These are phyloP conservation scores for Phycomyces nitens DNA, from an alignment of 192 early-diverging fungal genomes.

Conservation along the genomic window DNA sequence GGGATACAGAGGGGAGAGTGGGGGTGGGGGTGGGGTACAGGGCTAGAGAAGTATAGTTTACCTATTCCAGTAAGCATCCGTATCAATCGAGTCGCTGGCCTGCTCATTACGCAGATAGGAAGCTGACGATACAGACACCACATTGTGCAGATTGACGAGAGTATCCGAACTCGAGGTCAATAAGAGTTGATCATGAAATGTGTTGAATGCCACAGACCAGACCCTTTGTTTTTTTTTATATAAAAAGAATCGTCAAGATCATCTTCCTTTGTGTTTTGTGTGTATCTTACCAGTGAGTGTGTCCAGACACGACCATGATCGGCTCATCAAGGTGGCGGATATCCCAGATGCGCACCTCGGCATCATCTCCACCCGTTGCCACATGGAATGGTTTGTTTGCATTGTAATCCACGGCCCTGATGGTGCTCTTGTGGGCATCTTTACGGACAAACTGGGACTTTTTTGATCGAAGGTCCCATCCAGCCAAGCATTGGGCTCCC, in stretches of 20 bases:
- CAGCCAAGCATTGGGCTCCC: slow-evolving; percentile 54
- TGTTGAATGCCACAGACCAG: slow-evolving; percentile 81
- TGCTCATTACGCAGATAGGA: slow-evolving; percentile 38
- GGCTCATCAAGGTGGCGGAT: slow-evolving; percentile 50
- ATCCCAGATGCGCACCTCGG: slow-evolving; percentile 88
- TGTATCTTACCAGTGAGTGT: slow-evolving; percentile 75
- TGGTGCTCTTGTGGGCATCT: slow-evolving; percentile 69
- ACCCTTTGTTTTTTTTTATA: slow-evolving; percentile 61
- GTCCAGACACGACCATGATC: slow-evolving; percentile 68
- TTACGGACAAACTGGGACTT: slow-evolving; percentile 40
- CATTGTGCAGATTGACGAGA: slow-evolving; percentile 82
- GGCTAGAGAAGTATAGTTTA: not conserved
- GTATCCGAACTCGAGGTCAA: slow-evolving; percentile 84
- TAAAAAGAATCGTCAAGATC: too few species aligned
- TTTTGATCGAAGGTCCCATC: slow-evolving; percentile 65
- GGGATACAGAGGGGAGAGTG: not conserved
- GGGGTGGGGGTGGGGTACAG: not conserved
- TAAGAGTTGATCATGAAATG: slow-evolving; percentile 89
- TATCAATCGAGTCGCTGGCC: slow-evolving; percentile 17
- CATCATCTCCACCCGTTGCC: slow-evolving; percentile 86
- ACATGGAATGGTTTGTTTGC: slow-evolving; percentile 82
- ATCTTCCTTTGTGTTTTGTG: too few species aligned
- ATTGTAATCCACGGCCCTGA: slow-evolving; percentile 81
- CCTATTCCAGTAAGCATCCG: slow-evolving; percentile 6
- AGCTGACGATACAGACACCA: slow-evolving; percentile 82